Base-by-base conservation (phyloP, 108 stramenopile species). In the Chaetoceros tenuissimus region DNA sequence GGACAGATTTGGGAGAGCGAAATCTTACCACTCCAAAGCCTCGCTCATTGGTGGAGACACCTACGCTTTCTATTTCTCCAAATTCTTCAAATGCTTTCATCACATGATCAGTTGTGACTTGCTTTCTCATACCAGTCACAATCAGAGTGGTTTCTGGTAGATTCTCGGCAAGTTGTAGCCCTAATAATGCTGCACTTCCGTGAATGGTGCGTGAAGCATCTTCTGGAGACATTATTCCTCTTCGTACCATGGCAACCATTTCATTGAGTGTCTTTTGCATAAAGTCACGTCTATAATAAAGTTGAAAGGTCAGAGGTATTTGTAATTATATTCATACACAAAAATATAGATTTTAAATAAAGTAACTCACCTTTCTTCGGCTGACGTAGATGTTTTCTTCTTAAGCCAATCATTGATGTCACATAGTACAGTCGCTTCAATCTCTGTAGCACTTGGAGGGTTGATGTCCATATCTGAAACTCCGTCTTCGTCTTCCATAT, bases 11-110 rank as follows among this genome's bases (percentile, higher is more conserved):
- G 8, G 76, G 66, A 16, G 69, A 57, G 24, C 50, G 56, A 60
- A 82, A 92, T 19, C 90, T 77, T 8, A 92, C 64, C 31, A 87
- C 73, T 19, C 87, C 90, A 59, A 85, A 92, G 13, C 85, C 90
- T 58, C 78, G 64, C 50, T 75, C 61, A 51, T 73, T 77, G 1
- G 86, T 70, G 2, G 84, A 75, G 20, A 87, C 75, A 7, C 84
- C 86, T 8, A 80, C 90, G 28, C 66, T 63, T 19, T 84, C 71
- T 25, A 92, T 71, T 21, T 85, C 72, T 0, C 90, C 90, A 59
- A 92, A 92, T 24, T 68, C 66, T 20, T 66, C 34, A 59, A 92
- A 84, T 18, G 79, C 77, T 20, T 64, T 46, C 10, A 67, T 56
- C 27, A 85, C 79, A 43, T 79, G 64, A 1, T 27, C 51, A 18